Conservation (phyloP, 2,329 filamentous ascomycete genomes). For the Cercospora sp. region DNA sequence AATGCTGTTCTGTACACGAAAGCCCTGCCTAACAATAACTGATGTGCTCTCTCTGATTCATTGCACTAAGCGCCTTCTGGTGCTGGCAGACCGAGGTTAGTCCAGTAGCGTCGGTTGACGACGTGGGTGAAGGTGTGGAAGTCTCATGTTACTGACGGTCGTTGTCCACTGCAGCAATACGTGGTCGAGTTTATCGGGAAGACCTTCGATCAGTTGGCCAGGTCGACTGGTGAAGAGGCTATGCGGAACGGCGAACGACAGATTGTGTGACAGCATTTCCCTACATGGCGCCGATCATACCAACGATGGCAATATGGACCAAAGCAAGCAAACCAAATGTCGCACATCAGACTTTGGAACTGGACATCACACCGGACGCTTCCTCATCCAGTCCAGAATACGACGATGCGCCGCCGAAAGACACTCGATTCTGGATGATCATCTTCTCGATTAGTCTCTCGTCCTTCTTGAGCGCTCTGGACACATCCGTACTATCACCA, state of each 20-base stretch:
- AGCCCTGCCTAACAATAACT: not conserved
- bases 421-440: slow-evolving; percentile 38
- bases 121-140: not conserved
- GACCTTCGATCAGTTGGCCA: not conserved
- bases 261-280: not conserved
- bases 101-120: not conserved
- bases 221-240: not conserved
- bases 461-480: slow-evolving; percentile 59
- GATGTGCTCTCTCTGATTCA: not conserved
- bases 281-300: slow-evolving; percentile 6
- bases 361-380: slow-evolving; percentile 6
- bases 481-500: slow-evolving; percentile 45
- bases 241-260: not conserved
- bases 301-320: slow-evolving; percentile 7
- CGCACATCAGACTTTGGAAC: slow-evolving; percentile 1
- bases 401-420: slow-evolving; percentile 14
- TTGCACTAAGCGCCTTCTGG: not conserved
- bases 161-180: slow-evolving; percentile 1
- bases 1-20: not conserved
- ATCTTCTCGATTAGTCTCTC: slow-evolving; percentile 53
- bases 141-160: not conserved
- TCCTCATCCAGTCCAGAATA: slow-evolving; percentile 1
- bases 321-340: slow-evolving; percentile 4
- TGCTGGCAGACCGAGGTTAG: not conserved
- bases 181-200: not conserved